phyloP scores from a whole-genome alignment of 257 asterid genomes.

The Plantago elongata region DNA sequence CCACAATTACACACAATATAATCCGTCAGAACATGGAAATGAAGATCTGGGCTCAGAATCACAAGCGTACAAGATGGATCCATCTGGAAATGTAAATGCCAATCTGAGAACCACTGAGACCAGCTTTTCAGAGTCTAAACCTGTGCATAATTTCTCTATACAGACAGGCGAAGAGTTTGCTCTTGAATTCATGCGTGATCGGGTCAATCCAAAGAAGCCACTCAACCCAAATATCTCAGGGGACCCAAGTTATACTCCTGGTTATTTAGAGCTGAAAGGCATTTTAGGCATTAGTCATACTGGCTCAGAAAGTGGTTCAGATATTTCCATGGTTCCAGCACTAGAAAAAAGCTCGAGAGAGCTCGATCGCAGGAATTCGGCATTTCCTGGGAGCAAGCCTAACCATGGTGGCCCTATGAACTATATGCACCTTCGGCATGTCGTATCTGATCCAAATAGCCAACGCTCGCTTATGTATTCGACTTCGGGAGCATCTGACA shows the following conservation, averaged over 20 bases:
- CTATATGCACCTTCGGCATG: slow-evolving; percentile 29
- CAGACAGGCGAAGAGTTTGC: slow-evolving; percentile 98
- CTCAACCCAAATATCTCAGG: slow-evolving; percentile 43
- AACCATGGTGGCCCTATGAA: slow-evolving; percentile 30
- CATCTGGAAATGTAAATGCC: slow-evolving; percentile 38
- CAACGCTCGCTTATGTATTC: slow-evolving; percentile 29
- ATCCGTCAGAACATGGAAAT: slow-evolving; percentile 33
- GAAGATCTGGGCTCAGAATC: slow-evolving; percentile 46
- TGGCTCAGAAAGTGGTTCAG: slow-evolving; percentile 60
- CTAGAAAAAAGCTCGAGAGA: slow-evolving; percentile 38
- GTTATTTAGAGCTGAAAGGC: slow-evolving; percentile 62
- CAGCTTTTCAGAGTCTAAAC: slow-evolving; percentile 51
- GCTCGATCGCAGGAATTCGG: slow-evolving; percentile 34
- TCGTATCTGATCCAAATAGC: slow-evolving; percentile 40
- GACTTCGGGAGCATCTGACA: slow-evolving; percentile 57
- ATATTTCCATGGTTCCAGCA: slow-evolving; percentile 42
- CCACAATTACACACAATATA: slow-evolving; percentile 30
- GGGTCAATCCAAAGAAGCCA: slow-evolving; percentile 57
- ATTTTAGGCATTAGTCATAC: slow-evolving; percentile 47
- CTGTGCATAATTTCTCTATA: slow-evolving; percentile 71
- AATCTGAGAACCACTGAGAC: slow-evolving; percentile 33
- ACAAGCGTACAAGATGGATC: slow-evolving; percentile 37
- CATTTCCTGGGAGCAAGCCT: slow-evolving; percentile 36
- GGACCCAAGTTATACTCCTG: slow-evolving; percentile 49
- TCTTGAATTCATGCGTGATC: slow-evolving; percentile 82